Conservation (phyloP, 2,329 filamentous ascomycete species). For the Bimuria novae-zelandiae region DNA sequence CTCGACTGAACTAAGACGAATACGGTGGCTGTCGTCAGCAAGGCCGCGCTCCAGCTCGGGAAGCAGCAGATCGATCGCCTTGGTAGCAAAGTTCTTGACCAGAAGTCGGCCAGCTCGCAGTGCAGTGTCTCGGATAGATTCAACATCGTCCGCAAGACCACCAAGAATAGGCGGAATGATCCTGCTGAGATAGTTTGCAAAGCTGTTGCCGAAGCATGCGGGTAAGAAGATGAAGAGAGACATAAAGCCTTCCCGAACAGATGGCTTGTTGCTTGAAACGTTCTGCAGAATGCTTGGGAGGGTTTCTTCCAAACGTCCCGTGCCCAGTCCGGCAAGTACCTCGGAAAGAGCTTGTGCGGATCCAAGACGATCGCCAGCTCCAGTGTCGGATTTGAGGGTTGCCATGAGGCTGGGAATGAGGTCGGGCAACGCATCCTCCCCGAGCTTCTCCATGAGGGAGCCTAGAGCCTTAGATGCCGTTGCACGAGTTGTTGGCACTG, state of each 20-base stretch:
- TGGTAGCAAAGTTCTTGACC: slow-evolving; percentile 97
- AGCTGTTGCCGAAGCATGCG: slow-evolving; percentile 98
- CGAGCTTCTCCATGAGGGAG: slow-evolving; percentile 96
- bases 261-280: slow-evolving; percentile 84
- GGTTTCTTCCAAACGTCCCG: slow-evolving; percentile 89
- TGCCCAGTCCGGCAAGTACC: slow-evolving; percentile 93
- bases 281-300: slow-evolving; percentile 96
- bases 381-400: slow-evolving; percentile 95
- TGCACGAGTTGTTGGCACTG: slow-evolving; percentile 92
- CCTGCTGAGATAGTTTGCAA: slow-evolving; percentile 90
- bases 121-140: slow-evolving; percentile 96
- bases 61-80: slow-evolving; percentile 89
- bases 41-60: slow-evolving; percentile 95
- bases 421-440: slow-evolving; percentile 94
- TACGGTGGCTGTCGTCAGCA: slow-evolving; percentile 96
- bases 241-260: slow-evolving; percentile 98
- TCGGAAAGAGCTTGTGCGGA: slow-evolving; percentile 96
- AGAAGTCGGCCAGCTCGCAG: slow-evolving; percentile 89
- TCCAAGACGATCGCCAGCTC: slow-evolving; percentile 91
- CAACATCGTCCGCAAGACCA: slow-evolving; percentile 92
- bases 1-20: slow-evolving; percentile 97
- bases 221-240: slow-evolving; percentile 98
- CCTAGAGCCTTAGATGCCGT: slow-evolving; percentile 95
- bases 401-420: slow-evolving; percentile 98
- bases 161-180: slow-evolving; percentile 95